Conservation (phyloP, 2,329 filamentous ascomycete species). For the Grosmannia serpens region DNA sequence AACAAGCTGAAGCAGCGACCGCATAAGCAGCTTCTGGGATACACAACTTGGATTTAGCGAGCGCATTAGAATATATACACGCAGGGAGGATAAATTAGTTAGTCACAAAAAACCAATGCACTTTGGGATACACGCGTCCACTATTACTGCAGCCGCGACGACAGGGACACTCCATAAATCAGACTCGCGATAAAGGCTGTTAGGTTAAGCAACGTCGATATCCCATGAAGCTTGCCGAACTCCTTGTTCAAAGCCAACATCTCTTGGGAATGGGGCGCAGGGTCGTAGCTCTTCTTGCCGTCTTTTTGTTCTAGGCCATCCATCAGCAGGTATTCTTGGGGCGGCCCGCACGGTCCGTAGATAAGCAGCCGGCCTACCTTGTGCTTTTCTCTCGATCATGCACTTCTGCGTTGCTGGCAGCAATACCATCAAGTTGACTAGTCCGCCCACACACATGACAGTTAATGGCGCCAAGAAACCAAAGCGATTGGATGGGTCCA, state of each 20-base stretch:
- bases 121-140: not conserved
- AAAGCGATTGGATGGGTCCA: slow-evolving; percentile 50
- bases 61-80: not conserved
- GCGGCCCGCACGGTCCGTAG: not conserved
- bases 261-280: slow-evolving; percentile 67
- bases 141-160: slow-evolving; percentile 42
- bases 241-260: slow-evolving; percentile 71
- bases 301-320: slow-evolving; percentile 59
- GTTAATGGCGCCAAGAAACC: slow-evolving; percentile 57
- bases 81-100: no score
- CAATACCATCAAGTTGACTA: slow-evolving; percentile 59
- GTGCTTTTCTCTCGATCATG: slow-evolving; percentile 65
- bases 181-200: slow-evolving; percentile 56
- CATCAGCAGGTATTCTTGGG: not conserved
- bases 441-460: slow-evolving; percentile 57
- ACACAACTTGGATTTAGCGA: not conserved
- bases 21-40: not conserved
- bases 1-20: not conserved
- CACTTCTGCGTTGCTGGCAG: slow-evolving; percentile 64
- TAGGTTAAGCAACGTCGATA: slow-evolving; percentile 72
- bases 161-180: slow-evolving; percentile 68
- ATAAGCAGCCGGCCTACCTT: slow-evolving; percentile 44
- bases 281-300: slow-evolving; percentile 76
- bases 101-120: not conserved
- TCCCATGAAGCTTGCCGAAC: slow-evolving; percentile 70